These are phyloP conservation scores for Dalbergia oliveri DNA, from an alignment of 306 rosid genomes.

Conservation along the genomic window DNA sequence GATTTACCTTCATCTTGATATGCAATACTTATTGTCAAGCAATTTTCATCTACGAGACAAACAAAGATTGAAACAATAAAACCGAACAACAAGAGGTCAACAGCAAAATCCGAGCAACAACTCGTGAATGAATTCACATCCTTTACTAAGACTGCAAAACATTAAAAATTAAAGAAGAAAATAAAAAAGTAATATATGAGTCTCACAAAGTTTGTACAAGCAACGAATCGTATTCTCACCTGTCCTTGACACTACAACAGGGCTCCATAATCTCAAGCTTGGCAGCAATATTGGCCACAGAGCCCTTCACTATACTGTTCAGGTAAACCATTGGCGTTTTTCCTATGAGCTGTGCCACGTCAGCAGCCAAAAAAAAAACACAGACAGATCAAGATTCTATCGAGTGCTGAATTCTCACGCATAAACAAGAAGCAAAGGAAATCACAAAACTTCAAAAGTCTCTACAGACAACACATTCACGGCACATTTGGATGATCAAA, in stretches of 20 bases:
- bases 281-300: slow-evolving; percentile 92
- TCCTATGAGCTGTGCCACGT: slow-evolving; percentile 83
- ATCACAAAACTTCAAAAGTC: background rate
- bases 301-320: slow-evolving; percentile 78
- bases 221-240: slow-evolving; percentile 58
- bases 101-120: slow-evolving; percentile 6
- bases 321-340: slow-evolving; percentile 99
- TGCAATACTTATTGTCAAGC: background rate
- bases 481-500: background rate
- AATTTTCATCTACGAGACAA: slow-evolving; percentile 8
- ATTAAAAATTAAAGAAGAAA: background rate
- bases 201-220: background rate
- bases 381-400: slow-evolving; percentile 5
- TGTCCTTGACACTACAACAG: slow-evolving; percentile 98
- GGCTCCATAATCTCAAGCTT: slow-evolving; percentile 99
- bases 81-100: background rate
- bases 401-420: slow-evolving; percentile 1
- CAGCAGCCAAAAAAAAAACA: slow-evolving; percentile 34
- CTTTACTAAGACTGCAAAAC: background rate
- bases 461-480: background rate
- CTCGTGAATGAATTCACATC: too few relatives aligned
- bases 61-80: background rate
- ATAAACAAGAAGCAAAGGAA: slow-evolving; percentile 26
- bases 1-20: background rate
- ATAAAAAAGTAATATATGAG: background rate